Percentiles rank a stretch among this genome's conserved stretches.
phyloP scores from a whole-genome alignment of 208 protist species.

The Trichomonas gallinae region DNA sequence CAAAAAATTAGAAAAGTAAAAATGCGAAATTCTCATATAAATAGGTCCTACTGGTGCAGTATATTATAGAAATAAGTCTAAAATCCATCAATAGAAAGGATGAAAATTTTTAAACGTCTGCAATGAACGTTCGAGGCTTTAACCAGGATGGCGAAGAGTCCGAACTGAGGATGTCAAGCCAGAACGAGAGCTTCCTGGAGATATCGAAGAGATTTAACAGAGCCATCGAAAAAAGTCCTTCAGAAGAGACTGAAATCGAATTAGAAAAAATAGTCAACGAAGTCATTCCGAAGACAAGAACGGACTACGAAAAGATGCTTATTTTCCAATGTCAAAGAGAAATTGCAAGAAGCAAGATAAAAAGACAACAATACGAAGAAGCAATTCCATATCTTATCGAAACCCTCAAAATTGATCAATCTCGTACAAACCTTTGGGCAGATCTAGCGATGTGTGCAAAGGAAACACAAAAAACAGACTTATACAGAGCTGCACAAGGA shows the following conservation, averaged over 20 bases:
- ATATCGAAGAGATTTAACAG: background rate
- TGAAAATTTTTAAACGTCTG: background rate
- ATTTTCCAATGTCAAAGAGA: conserved; percentile 7
- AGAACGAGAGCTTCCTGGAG: background rate
- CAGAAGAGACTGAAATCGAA: background rate
- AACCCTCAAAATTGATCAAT: conserved; percentile 1
- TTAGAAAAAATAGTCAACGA: background rate
- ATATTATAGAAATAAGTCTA: too few relatives aligned
- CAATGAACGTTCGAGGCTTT: conserved; percentile 11
- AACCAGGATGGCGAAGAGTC: background rate
- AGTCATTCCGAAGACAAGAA: background rate
- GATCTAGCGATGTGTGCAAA: background rate
- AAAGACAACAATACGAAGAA: background rate
- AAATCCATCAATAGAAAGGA: too few relatives aligned
- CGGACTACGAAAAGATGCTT: background rate
- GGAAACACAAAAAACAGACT: background rate
- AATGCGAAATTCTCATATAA: too few relatives aligned
- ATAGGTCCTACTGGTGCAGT: too few relatives aligned
- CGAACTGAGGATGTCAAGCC: background rate
- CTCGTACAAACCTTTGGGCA: background rate
- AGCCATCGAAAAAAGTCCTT: background rate
- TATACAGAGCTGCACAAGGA: background rate
- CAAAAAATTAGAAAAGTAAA: too few relatives aligned
- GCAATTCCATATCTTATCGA: background rate
- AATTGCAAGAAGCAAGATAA: background rate